Evolutionary conservation across 2,329 filamentous ascomycete genomes (phyloP).

Genomic region (Neodidymelliopsis sp.): DNA sequence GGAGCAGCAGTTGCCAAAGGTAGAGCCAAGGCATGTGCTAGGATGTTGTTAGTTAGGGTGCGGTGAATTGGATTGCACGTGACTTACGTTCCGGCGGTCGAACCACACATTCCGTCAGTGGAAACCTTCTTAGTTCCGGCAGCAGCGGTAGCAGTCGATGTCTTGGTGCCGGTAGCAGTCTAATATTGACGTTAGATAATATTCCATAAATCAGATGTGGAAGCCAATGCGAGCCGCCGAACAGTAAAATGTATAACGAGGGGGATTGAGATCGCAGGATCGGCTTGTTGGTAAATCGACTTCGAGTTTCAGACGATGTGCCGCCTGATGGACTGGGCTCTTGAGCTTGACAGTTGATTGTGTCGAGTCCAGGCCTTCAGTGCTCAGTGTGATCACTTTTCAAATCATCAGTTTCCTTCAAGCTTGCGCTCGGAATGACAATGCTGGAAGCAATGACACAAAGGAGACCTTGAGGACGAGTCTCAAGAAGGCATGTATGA

Average conservation of each 20-base stretch:
- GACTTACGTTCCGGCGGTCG: slow-evolving; percentile 42
- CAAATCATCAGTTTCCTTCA: slow-evolving; percentile 18
- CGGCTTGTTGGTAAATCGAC: slow-evolving; percentile 9
- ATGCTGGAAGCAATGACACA: slow-evolving; percentile 18
- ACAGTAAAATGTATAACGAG: slow-evolving; percentile 6
- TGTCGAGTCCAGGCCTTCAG: slow-evolving; percentile 13
- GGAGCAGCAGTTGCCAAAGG: slow-evolving; percentile 58
- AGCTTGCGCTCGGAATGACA: slow-evolving; percentile 23
- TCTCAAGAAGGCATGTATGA: slow-evolving; percentile 12
- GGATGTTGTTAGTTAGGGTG: slow-evolving; percentile 1
- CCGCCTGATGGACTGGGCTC: slow-evolving; percentile 12
- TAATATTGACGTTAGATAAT: slow-evolving; percentile 9
- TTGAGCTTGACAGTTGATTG: slow-evolving; percentile 4
- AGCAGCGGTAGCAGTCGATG: slow-evolving; percentile 22
- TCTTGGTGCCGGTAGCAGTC: slow-evolving; percentile 24
- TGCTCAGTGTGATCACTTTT: slow-evolving; percentile 16
- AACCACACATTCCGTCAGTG: slow-evolving; percentile 53
- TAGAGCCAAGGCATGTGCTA: slow-evolving; percentile 52
- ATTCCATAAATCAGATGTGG: slow-evolving; percentile 3
- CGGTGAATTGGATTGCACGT: neutral
- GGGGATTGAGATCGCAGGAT: slow-evolving; percentile 10
- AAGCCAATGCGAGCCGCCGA: slow-evolving; percentile 11
- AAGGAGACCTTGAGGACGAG: slow-evolving; percentile 14
- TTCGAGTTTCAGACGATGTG: slow-evolving; percentile 10
- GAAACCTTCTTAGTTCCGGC: slow-evolving; percentile 42